These are phyloP conservation scores for Coemansia asiatica DNA, from an alignment of 192 early-diverging fungal species.

Conservation along the genomic window DNA sequence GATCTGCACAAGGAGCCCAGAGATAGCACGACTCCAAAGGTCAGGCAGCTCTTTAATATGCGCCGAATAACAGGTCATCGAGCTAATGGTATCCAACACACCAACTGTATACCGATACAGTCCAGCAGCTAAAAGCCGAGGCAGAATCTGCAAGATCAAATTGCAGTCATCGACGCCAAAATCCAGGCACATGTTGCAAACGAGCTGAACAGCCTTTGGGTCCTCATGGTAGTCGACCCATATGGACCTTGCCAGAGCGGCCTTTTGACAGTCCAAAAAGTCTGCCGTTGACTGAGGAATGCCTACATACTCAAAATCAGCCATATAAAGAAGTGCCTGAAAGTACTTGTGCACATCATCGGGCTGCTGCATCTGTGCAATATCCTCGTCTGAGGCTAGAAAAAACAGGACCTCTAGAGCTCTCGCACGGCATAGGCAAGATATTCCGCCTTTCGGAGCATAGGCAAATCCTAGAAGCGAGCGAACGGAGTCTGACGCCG, in stretches of 20 bases:
- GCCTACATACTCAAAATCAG: conserved; percentile 70
- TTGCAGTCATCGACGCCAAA: conserved; percentile 62
- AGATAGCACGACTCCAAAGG: conserved; percentile 34
- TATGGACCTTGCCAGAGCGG: conserved; percentile 65
- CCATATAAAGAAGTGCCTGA: conserved; percentile 64
- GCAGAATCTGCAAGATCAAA: conserved; percentile 63
- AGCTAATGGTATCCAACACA: conserved; percentile 53
- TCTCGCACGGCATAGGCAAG: conserved; percentile 60
- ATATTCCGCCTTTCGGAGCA: conserved; percentile 35
- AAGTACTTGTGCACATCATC: conserved; percentile 56
- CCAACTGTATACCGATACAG: conserved; percentile 57
- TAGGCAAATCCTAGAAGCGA: conserved; percentile 58
- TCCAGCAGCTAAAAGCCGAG: conserved; percentile 41
- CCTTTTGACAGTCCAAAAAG: conserved; percentile 66
- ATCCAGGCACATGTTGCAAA: conserved; percentile 75
- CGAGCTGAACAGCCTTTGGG: conserved; percentile 59
- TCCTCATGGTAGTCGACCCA: conserved; percentile 67
- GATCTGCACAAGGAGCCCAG: neutral
- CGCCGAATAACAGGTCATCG: conserved; percentile 20
- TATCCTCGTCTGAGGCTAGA: conserved; percentile 52
- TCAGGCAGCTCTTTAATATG: conserved; percentile 17
- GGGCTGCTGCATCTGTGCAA: conserved; percentile 35
- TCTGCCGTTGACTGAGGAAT: conserved; percentile 60
- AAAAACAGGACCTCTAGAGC: conserved; percentile 62
- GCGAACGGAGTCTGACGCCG: conserved; percentile 39